phyloP scores from a whole-genome alignment of 441 rosid genomes.

The Bocquillonia castaneifolia region DNA sequence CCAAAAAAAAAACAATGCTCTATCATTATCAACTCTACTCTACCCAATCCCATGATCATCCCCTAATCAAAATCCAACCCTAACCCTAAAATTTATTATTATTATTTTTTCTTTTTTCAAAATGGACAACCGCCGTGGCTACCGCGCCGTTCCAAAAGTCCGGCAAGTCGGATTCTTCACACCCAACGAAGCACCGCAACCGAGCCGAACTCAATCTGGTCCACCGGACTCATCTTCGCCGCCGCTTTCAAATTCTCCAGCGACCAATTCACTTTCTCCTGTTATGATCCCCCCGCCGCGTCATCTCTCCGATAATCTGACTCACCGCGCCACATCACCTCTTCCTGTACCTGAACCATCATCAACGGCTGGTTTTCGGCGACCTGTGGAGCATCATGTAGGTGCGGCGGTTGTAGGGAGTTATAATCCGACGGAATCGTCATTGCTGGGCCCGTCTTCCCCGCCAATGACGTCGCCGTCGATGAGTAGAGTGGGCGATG shows the following conservation, averaged over 20 bases:
- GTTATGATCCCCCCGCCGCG: conserved; percentile 84
- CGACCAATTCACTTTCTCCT: conserved; percentile 58
- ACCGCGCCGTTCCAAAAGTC: conserved; percentile 71
- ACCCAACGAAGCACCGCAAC: conserved; percentile 39
- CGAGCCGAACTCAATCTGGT: conserved; percentile 35
- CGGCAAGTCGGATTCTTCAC: conserved; percentile 89
- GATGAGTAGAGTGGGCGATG: conserved; percentile 42
- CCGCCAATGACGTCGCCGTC: conserved; percentile 33
- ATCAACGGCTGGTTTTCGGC: conserved; percentile 38
- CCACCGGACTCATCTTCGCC: conserved; percentile 41
- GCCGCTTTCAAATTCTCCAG: conserved; percentile 57
- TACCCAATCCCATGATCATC: too few relatives aligned
- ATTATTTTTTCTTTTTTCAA: too few relatives aligned
- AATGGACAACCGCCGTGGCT: conserved; percentile 72
- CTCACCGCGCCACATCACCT: conserved; percentile 51
- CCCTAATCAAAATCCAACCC: too few relatives aligned
- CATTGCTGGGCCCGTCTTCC: conserved; percentile 51
- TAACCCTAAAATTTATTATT: too few relatives aligned
- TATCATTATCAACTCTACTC: too few relatives aligned
- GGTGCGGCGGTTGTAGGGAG: conserved; percentile 68
- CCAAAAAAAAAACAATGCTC: background rate
- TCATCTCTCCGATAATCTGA: conserved; percentile 58
- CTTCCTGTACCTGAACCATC: conserved; percentile 58
- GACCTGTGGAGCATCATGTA: conserved; percentile 24
- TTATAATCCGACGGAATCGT: conserved; percentile 67